Conservation (phyloP, 2,329 filamentous ascomycete species). For the Fusarium fujikuroi region DNA sequence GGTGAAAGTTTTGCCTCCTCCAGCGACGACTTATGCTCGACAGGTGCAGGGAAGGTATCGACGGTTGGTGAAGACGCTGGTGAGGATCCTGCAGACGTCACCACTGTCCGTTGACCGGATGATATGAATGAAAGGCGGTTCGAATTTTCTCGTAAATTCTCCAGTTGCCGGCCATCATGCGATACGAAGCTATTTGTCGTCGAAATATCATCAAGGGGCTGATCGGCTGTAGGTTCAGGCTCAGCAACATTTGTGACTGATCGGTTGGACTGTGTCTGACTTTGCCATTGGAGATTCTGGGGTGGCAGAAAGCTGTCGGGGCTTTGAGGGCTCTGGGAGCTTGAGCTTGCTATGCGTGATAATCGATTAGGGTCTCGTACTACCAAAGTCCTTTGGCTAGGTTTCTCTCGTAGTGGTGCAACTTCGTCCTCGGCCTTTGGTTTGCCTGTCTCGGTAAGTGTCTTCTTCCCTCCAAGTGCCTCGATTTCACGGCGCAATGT, state of each 20-base stretch:
- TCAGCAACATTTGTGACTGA: conserved; percentile 31
- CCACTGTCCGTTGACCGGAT: conserved; percentile 67
- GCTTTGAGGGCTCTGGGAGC: conserved; percentile 27
- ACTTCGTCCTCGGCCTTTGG: conserved; percentile 55
- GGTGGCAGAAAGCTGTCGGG: conserved; percentile 24
- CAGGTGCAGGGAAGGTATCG: conserved; percentile 56
- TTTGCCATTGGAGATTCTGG: conserved; percentile 26
- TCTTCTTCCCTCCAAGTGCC: conserved; percentile 72
- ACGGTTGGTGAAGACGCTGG: conserved; percentile 66
- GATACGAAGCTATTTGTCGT: conserved; percentile 67
- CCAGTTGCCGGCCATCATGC: conserved; percentile 67
- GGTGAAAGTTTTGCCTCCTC: conserved; percentile 39
- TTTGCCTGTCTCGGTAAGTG: conserved; percentile 68
- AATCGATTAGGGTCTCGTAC: conserved; percentile 60
- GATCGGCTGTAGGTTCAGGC: conserved; percentile 50
- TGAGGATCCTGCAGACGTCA: conserved; percentile 66
- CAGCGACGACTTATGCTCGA: conserved; percentile 32
- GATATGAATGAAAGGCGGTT: conserved; percentile 70
- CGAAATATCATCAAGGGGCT: conserved; percentile 64
- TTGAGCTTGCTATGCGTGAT: conserved; percentile 46
- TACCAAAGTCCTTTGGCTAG: conserved; percentile 60
- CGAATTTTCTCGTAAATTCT: conserved; percentile 65
- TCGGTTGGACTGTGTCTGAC: conserved; percentile 17
- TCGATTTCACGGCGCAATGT: conserved; percentile 77
- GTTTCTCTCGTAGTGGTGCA: conserved; percentile 51